These are phyloP conservation scores for Rubus parviflorus DNA, from an alignment of 306 rosid genomes.

Conservation along the genomic window DNA sequence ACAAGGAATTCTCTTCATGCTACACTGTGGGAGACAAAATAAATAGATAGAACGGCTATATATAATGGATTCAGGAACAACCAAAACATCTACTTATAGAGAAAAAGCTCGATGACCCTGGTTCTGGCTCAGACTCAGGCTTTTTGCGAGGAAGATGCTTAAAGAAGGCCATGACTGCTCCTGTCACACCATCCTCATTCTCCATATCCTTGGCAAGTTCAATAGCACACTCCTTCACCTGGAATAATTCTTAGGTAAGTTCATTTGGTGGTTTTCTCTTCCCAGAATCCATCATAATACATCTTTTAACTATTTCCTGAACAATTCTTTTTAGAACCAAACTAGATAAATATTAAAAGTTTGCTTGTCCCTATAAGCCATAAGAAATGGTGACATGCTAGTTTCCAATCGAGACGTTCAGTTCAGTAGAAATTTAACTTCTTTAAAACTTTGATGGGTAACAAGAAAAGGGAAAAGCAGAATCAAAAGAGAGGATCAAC, in stretches of 20 bases:
- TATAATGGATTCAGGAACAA: constrained; percentile 48
- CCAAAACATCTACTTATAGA: constrained; percentile 77
- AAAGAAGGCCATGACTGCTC: constrained; percentile 97
- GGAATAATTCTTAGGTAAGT: constrained; percentile 26
- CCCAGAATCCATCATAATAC: constrained; percentile 14
- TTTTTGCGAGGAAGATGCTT: constrained; percentile 75
- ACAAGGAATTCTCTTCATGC: constrained; percentile 9
- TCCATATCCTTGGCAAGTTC: constrained; percentile 92
- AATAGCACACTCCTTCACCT: constrained; percentile 80
- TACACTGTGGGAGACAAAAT: constrained; percentile 12
- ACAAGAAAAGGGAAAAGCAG: background rate
- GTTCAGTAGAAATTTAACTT: too few relatives aligned
- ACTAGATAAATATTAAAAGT: too few relatives aligned
- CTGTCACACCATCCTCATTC: constrained; percentile 89
- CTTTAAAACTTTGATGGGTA: too few relatives aligned
- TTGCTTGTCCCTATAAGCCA: too few relatives aligned
- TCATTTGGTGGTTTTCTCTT: background rate
- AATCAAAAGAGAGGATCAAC: background rate
- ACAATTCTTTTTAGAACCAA: background rate
- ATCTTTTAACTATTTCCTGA: constrained; percentile 10
- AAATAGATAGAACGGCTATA: constrained; percentile 6
- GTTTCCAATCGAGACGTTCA: background rate
- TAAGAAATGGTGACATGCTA: background rate
- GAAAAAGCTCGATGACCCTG: constrained; percentile 45
- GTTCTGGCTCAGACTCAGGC: constrained; percentile 47